A percentile compares a stretch with the other conserved stretches of the same genome.
Evolutionary conservation across 1,139 yeast genomes (phyloP).

Genomic region (Yamadazyma kanchanaburiensis): DNA sequence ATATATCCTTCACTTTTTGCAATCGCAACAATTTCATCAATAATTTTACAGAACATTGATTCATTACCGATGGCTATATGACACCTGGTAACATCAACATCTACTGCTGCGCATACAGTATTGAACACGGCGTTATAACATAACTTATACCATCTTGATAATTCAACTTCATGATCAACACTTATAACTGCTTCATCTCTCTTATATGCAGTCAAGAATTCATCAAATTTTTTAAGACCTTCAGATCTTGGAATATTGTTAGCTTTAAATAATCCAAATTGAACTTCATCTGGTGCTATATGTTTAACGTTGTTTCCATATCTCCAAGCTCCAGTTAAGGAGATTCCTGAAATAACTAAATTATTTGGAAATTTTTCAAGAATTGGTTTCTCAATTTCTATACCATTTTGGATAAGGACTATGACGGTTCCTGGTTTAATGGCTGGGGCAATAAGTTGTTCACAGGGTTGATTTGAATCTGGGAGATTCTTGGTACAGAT

Average conservation of each 20-base stretch:
- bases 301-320: constrained; percentile 49
- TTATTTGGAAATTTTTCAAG: constrained; percentile 55
- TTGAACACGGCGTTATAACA: constrained; percentile 68
- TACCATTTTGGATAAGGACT: constrained; percentile 70
- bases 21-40: constrained; percentile 58
- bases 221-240: constrained; percentile 24
- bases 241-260: constrained; percentile 12
- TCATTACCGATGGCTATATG: constrained; percentile 54
- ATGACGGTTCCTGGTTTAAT: constrained; percentile 50
- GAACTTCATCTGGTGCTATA: constrained; percentile 50
- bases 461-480: constrained; percentile 53
- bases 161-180: constrained; percentile 47
- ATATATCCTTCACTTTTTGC: constrained; percentile 64
- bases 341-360: constrained; percentile 62
- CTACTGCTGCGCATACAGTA: constrained; percentile 53
- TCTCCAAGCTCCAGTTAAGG: constrained; percentile 65
- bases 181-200: constrained; percentile 33
- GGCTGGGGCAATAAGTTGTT: constrained; percentile 57
- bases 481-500: constrained; percentile 75
- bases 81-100: constrained; percentile 54
- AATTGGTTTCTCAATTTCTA: constrained; percentile 66
- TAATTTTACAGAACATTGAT: constrained; percentile 53
- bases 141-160: constrained; percentile 69
- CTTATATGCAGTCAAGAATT: constrained; percentile 49
- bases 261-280: constrained; percentile 51